Conservation (phyloP, 306 rosid genomes). For the Citrullus mucosospermus region DNA sequence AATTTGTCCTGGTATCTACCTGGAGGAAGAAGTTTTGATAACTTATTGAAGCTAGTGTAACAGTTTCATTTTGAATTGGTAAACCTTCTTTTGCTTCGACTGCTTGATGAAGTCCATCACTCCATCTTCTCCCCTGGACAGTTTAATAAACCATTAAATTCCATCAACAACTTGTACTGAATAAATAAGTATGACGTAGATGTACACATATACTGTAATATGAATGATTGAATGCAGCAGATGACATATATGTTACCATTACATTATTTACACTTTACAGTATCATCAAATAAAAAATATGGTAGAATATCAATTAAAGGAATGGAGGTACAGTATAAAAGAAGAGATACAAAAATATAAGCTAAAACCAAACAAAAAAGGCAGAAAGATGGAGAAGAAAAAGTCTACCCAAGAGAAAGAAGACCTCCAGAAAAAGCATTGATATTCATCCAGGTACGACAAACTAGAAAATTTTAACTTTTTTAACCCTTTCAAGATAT, state of each 20-base stretch:
- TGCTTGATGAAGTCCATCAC: slow-evolving; percentile 99
- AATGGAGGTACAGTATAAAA: not conserved
- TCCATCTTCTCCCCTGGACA: slow-evolving; percentile 90
- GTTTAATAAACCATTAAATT: not conserved
- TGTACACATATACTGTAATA: not conserved
- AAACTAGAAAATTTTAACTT: no score
- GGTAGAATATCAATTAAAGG: not conserved
- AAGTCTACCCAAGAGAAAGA: no score
- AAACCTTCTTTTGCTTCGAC: slow-evolving; percentile 98
- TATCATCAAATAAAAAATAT: not conserved
- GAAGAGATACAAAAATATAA: not conserved
- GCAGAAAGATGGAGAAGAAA: no score
- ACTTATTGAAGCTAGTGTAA: slow-evolving; percentile 92
- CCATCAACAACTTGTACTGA: not conserved
- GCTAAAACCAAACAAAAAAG: not conserved
- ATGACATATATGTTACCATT: not conserved
- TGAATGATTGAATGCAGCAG: not conserved
- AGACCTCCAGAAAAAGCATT: no score
- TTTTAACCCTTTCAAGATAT: no score
- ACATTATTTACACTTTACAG: not conserved
- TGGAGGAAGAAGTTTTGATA: slow-evolving; percentile 98
- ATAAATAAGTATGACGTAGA: not conserved
- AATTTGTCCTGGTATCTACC: slow-evolving; percentile 32
- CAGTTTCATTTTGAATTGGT: slow-evolving; percentile 93
- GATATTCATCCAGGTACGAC: no score